Conservation (phyloP, 768 basidiomycete species). For the Psilocybe tampanensis region DNA sequence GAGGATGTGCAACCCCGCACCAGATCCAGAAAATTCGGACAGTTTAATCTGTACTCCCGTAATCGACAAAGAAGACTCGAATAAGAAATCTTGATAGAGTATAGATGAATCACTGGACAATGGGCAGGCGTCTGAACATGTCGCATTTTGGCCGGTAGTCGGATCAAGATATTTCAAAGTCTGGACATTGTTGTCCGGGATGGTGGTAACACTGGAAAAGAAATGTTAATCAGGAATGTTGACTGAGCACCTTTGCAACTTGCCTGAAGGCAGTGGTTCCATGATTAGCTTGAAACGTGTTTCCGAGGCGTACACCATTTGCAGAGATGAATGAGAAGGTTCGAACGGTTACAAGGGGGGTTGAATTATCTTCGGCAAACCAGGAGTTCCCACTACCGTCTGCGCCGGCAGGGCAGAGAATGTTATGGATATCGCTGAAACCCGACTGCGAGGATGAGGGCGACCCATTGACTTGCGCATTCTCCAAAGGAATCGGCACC, state of each 20-base stretch:
- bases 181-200: slow-evolving; percentile 87
- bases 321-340: slow-evolving; percentile 75
- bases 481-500: slow-evolving; percentile 73
- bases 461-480: slow-evolving; percentile 56
- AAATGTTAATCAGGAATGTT: slow-evolving; percentile 1
- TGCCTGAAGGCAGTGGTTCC: slow-evolving; percentile 92
- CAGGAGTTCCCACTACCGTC: slow-evolving; percentile 84
- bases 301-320: slow-evolving; percentile 85
- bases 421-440: slow-evolving; percentile 64
- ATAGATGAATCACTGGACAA: slow-evolving; percentile 75
- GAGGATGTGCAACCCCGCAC: slow-evolving; percentile 86
- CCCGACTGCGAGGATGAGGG: slow-evolving; percentile 63
- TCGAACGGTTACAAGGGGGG: slow-evolving; percentile 75
- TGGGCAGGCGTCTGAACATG: slow-evolving; percentile 81
- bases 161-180: slow-evolving; percentile 80
- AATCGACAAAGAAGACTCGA: slow-evolving; percentile 59
- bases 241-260: slow-evolving; percentile 22
- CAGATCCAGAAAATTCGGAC: slow-evolving; percentile 70
- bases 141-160: slow-evolving; percentile 67
- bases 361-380: slow-evolving; percentile 74
- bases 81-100: slow-evolving; percentile 93
- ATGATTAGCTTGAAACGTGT: slow-evolving; percentile 80
- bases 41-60: slow-evolving; percentile 91
- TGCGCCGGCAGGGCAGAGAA: slow-evolving; percentile 85
- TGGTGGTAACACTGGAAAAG: slow-evolving; percentile 68